Evolutionary conservation across 1,284 basidiomycete genomes (phyloP).

Genomic region (Microbotryum lychnidis-dioicae): DNA sequence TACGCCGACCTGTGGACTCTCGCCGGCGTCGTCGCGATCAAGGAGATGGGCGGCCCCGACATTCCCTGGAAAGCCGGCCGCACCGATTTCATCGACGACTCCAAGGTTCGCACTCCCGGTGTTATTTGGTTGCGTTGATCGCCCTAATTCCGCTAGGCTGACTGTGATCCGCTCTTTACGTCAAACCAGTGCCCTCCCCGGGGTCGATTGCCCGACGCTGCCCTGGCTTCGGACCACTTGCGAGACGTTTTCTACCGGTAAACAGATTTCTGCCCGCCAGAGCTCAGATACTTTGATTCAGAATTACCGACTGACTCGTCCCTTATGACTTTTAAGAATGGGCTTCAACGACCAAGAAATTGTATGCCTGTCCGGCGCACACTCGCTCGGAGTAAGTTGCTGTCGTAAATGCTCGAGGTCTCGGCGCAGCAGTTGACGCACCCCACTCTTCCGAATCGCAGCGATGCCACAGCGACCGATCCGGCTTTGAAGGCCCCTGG

Average conservation of each 20-base stretch:
- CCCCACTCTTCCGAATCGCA: slow-evolving; percentile 13
- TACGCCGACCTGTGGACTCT: slow-evolving; percentile 89
- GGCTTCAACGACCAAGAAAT: slow-evolving; percentile 51
- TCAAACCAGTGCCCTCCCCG: slow-evolving; percentile 51
- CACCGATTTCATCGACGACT: slow-evolving; percentile 59
- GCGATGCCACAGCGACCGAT: slow-evolving; percentile 45
- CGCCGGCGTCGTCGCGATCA: slow-evolving; percentile 68
- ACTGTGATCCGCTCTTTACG: not conserved
- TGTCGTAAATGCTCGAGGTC: too few relatives aligned
- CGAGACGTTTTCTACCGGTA: slow-evolving; percentile 76
- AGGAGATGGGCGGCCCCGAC: slow-evolving; percentile 71
- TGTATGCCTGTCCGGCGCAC: slow-evolving; percentile 50
- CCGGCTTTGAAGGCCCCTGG: slow-evolving; percentile 43
- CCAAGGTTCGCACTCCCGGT: not conserved
- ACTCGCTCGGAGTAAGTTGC: slow-evolving; percentile 43
- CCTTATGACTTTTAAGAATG: slow-evolving; percentile 4
- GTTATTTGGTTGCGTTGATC: not conserved
- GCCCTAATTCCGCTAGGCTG: not conserved
- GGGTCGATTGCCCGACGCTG: slow-evolving; percentile 90
- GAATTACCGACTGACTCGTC: not conserved
- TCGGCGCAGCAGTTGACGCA: too few relatives aligned
- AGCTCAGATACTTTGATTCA: not conserved
- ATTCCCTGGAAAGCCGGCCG: slow-evolving; percentile 83
- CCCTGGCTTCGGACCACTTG: slow-evolving; percentile 75
- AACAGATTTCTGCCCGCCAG: slow-evolving; percentile 36